Percentiles rank a stretch among this genome's conserved stretches.
These are phyloP conservation scores for Chenopodium suecicum DNA, from an alignment of 148 eudicot species.

Conservation along the genomic window DNA sequence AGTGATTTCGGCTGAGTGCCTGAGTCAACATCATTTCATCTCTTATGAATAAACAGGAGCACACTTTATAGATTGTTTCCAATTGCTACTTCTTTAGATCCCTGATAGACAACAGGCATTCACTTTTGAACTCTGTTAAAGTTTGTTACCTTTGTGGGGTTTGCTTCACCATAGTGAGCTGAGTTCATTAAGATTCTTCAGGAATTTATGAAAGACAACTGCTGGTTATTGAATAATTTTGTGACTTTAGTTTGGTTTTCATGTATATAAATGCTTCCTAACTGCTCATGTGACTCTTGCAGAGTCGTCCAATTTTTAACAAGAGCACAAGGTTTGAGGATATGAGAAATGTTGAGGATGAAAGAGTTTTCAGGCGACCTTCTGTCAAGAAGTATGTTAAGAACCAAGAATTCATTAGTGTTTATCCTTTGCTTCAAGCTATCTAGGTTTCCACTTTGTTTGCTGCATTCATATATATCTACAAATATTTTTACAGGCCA, in stretches of 20 bases:
- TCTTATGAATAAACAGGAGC: background rate
- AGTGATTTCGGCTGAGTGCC: background rate
- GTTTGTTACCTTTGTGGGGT: background rate
- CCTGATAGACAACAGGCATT: background rate
- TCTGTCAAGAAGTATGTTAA: conserved; percentile 53
- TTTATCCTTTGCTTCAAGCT: background rate
- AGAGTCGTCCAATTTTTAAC: conserved; percentile 97
- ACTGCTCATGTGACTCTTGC: conserved; percentile 27
- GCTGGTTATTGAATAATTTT: background rate
- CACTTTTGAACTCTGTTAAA: background rate
- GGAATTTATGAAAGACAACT: background rate
- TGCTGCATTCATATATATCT: conserved; percentile 4
- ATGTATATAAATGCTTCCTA: background rate
- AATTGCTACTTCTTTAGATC: background rate
- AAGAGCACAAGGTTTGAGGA: conserved; percentile 98
- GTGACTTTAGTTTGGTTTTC: background rate
- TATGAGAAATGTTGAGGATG: conserved; percentile 83
- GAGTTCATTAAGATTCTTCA: background rate
- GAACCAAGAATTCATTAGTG: background rate
- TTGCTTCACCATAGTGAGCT: background rate
- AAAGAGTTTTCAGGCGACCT: conserved; percentile 67
- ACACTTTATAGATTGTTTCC: background rate
- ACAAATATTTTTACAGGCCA: conserved; percentile 47
- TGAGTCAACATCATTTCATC: background rate
- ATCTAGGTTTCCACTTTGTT: background rate